A percentile compares a stretch with the other conserved stretches of the same genome.
Evolutionary conservation across 148 eudicot genomes (phyloP).

Genomic region (Vaccinium myrtillus): DNA sequence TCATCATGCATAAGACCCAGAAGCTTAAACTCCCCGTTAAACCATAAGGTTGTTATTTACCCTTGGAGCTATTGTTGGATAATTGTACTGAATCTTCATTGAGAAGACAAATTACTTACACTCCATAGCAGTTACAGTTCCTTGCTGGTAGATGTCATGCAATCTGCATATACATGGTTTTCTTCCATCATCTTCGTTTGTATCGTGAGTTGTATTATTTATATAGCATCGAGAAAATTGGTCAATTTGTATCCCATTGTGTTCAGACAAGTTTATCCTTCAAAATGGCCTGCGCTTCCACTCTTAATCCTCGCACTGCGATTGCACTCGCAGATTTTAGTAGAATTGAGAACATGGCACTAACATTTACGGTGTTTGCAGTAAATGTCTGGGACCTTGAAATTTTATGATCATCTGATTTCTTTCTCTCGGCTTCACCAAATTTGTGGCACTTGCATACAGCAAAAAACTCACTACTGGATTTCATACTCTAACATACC

Average conservation of each 20-base stretch:
- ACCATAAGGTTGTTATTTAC: conserved; percentile 34
- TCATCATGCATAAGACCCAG: conserved; percentile 67
- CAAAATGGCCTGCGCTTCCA: too few relatives aligned
- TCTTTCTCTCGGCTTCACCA: background rate
- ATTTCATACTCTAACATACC: background rate
- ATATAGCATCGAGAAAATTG: background rate
- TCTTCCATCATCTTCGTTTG: background rate
- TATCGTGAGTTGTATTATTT: conserved; percentile 8
- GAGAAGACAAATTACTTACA: background rate
- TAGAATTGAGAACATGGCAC: background rate
- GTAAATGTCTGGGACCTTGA: background rate
- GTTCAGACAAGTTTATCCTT: background rate
- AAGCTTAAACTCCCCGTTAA: conserved; percentile 59
- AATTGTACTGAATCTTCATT: conserved; percentile 11
- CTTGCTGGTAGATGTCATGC: background rate
- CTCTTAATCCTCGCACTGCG: too few relatives aligned
- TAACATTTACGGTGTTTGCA: background rate
- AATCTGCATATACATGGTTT: background rate
- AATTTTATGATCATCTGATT: background rate
- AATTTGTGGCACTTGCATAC: background rate
- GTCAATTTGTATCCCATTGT: background rate
- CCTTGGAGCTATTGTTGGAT: conserved; percentile 5
- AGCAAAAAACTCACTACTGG: background rate
- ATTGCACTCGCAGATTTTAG: too few relatives aligned
- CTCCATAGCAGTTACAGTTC: conserved; percentile 9